phyloP scores from a whole-genome alignment of 192 early-diverging fungal species.

The Borealophlyctis nickersoniae region DNA sequence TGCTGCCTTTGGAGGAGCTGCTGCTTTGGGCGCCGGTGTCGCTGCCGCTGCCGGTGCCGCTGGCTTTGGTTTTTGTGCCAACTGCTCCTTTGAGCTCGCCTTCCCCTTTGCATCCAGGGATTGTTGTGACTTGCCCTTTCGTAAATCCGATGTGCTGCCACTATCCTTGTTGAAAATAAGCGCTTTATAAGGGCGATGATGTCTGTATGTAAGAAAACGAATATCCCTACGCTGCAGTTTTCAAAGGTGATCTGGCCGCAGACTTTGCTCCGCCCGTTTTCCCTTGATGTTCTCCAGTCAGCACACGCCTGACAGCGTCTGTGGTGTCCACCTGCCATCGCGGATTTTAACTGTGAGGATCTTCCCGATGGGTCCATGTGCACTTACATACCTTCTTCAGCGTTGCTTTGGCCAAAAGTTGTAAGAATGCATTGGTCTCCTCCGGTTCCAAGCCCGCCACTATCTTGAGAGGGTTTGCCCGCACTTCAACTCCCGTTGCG shows the following conservation, averaged over 20 bases:
- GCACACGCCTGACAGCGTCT: constrained; percentile 42
- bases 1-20: constrained; percentile 17
- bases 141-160: constrained; percentile 12
- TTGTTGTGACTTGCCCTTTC: constrained; percentile 5
- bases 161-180: too few relatives aligned
- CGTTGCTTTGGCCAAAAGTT: constrained; percentile 47
- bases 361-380: too few relatives aligned
- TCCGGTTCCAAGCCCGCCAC: constrained; percentile 59
- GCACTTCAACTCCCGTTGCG: constrained; percentile 40
- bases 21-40: constrained; percentile 8
- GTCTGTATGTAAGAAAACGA: too few relatives aligned
- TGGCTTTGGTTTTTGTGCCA: background rate
- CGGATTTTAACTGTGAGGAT: background rate
- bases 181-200: too few relatives aligned
- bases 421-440: constrained; percentile 54
- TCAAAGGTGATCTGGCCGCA: too few relatives aligned
- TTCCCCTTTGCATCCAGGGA: background rate
- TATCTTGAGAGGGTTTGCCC: constrained; percentile 54
- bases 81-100: background rate
- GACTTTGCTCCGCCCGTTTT: background rate
- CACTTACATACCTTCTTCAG: constrained; percentile 49
- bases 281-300: constrained; percentile 47
- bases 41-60: constrained; percentile 8
- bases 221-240: too few relatives aligned
- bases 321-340: constrained; percentile 40